Evolutionary conservation across 208 protist genomes (phyloP).

Genomic region (Wallacemonas sp.): DNA sequence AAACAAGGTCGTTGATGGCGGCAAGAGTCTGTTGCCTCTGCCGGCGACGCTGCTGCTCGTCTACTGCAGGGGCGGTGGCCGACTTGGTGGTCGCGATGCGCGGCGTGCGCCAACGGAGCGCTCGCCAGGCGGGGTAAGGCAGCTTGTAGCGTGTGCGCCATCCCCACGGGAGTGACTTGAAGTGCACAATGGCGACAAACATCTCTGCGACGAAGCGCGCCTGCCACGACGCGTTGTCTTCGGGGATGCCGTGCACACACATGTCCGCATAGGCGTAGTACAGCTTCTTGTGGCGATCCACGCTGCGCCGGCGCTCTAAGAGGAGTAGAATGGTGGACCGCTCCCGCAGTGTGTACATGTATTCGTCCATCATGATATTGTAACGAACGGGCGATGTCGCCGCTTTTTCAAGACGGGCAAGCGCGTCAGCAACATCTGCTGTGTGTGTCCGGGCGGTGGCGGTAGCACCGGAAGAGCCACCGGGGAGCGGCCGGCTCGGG

Average conservation of each 20-base stretch:
- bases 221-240: conserved; percentile 20
- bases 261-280: not conserved
- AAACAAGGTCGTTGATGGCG: not conserved
- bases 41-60: not conserved
- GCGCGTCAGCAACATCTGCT: not conserved
- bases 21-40: not conserved
- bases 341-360: conserved; percentile 24
- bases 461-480: not conserved
- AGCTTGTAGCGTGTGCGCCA: conserved; percentile 7
- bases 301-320: conserved; percentile 20
- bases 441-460: not conserved
- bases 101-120: conserved; percentile 1
- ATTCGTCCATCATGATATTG: conserved; percentile 21
- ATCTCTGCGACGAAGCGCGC: conserved; percentile 16
- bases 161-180: conserved; percentile 1
- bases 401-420: conserved; percentile 18
- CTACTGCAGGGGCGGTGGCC: not conserved
- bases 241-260: not conserved
- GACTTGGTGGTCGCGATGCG: too few species aligned
- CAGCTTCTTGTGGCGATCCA: conserved; percentile 10
- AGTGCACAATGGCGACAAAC: conserved; percentile 8
- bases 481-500: not conserved
- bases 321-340: conserved; percentile 15
- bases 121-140: conserved; percentile 10
- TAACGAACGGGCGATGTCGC: conserved; percentile 35